phyloP scores from a whole-genome alignment of 192 early-diverging fungal genomes.

The Backusella sp. region DNA sequence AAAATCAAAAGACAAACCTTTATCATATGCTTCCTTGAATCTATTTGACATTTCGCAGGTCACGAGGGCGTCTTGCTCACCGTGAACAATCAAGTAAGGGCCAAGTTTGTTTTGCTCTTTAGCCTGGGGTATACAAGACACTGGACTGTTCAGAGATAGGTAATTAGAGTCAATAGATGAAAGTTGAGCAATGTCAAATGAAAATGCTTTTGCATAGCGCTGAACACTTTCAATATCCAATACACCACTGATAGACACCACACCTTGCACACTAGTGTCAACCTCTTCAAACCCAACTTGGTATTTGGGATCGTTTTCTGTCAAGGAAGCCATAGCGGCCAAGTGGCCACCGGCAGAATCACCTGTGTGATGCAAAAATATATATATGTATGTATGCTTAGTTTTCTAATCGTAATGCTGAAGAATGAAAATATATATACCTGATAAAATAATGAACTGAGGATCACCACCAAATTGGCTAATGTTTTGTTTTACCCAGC shows the following conservation, averaged over 20 bases:
- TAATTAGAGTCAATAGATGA: constrained; percentile 1
- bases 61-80: constrained; percentile 5
- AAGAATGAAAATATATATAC: constrained; percentile 17
- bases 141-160: constrained; percentile 3
- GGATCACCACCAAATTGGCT: constrained; percentile 66
- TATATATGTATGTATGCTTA: background rate
- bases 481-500: constrained; percentile 66
- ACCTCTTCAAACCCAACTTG: constrained; percentile 31
- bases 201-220: constrained; percentile 15
- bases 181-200: background rate
- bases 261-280: constrained; percentile 32
- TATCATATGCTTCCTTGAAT: constrained; percentile 15
- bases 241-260: constrained; percentile 25
- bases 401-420: too few species aligned
- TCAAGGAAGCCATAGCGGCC: constrained; percentile 26
- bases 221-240: constrained; percentile 6
- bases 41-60: background rate
- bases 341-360: constrained; percentile 34
- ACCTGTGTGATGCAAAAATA: constrained; percentile 2
- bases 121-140: background rate
- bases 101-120: constrained; percentile 11
- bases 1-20: background rate
- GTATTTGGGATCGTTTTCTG: constrained; percentile 29
- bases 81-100: constrained; percentile 9
- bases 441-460: constrained; percentile 58